Conservation (phyloP, 257 asterid genomes). For the Anisodus tanguticus region DNA sequence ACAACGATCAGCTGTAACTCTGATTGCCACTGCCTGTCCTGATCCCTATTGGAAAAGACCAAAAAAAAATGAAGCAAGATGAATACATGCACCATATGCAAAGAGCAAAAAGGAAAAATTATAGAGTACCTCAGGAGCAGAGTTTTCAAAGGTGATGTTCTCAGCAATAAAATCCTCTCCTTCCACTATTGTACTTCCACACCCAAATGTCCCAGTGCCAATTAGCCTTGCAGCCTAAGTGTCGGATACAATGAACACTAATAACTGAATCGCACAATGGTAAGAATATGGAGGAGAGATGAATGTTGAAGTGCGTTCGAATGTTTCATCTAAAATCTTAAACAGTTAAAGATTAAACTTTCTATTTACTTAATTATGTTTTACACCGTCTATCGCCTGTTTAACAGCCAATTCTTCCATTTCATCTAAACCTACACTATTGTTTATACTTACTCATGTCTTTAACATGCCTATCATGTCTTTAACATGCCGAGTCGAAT, state of each 20-base stretch:
- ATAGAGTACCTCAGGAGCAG: conserved; percentile 72
- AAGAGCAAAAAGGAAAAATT: not conserved
- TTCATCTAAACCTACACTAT: not conserved
- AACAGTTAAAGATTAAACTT: not conserved
- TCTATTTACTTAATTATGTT: not conserved
- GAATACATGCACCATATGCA: not conserved
- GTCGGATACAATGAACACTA: conserved; percentile 9
- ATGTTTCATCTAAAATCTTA: conserved; percentile 3
- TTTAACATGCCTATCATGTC: not conserved
- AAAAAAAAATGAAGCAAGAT: conserved; percentile 12
- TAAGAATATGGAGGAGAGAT: conserved; percentile 1
- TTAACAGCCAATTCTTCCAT: not conserved
- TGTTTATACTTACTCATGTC: not conserved
- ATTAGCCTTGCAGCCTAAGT: conserved; percentile 69
- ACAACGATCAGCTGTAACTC: conserved; percentile 93
- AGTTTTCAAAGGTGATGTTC: conserved; percentile 87
- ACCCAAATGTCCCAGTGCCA: conserved; percentile 97
- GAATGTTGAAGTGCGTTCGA: not conserved
- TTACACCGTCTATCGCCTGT: not conserved
- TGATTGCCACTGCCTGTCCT: conserved; percentile 94
- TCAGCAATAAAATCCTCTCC: conserved; percentile 99
- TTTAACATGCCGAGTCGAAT: not conserved
- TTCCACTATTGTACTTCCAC: conserved; percentile 83
- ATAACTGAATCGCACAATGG: not conserved
- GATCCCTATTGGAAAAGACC: conserved; percentile 59